These are phyloP conservation scores for Fusarium torreyae DNA, from an alignment of 2,329 filamentous ascomycete genomes.

Conservation along the genomic window DNA sequence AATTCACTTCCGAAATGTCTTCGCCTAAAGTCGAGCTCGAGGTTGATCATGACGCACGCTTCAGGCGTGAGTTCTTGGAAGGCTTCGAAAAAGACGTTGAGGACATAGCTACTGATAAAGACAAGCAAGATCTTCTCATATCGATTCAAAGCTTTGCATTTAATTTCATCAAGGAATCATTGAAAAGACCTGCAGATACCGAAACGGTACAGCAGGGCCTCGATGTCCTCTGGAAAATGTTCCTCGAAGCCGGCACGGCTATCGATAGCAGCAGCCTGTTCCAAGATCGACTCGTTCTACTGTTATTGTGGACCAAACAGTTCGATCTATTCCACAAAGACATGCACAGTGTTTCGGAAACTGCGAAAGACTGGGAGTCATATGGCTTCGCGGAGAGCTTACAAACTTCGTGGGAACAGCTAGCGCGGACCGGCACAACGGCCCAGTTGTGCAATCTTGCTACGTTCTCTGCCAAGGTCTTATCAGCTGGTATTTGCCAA, in stretches of 20 bases:
- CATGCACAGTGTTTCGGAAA: not conserved
- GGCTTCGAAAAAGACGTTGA: not conserved
- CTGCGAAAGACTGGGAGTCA: not conserved
- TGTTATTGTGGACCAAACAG: constrained; percentile 11
- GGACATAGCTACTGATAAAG: not conserved
- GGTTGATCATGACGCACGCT: not conserved
- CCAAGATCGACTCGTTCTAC: constrained; percentile 10
- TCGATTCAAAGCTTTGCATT: not conserved
- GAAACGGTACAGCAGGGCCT: not conserved
- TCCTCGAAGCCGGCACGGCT: not conserved
- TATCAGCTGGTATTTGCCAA: not conserved
- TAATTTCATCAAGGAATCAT: not conserved
- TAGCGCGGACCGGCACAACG: not conserved
- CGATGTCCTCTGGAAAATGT: not conserved
- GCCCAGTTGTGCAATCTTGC: constrained; percentile 8
- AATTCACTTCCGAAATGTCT: not conserved
- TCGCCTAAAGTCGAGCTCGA: not conserved
- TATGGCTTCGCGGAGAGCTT: constrained; percentile 14
- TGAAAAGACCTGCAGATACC: not conserved
- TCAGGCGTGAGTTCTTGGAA: not conserved
- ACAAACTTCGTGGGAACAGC: constrained; percentile 7
- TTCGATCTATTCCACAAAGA: not conserved
- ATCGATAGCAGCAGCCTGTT: not conserved
- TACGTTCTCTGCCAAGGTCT: constrained; percentile 11
- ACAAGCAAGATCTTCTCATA: not conserved